These are phyloP conservation scores for Blastosporella zonata DNA, from an alignment of 1,284 basidiomycete species.

Conservation along the genomic window DNA sequence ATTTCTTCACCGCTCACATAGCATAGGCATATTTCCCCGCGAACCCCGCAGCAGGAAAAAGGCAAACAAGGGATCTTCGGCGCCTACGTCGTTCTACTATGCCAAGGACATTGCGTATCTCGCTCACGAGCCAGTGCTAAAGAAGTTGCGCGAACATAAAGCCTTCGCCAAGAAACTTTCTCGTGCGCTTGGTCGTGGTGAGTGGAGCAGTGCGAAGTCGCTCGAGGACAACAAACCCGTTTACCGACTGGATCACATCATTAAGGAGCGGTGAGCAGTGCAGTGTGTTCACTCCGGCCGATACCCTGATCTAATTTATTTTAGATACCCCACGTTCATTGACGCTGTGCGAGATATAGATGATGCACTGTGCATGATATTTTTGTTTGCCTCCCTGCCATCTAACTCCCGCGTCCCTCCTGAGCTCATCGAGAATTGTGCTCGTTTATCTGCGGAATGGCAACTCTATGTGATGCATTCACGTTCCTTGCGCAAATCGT, in stretches of 20 bases:
- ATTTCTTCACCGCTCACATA: conserved; percentile 11
- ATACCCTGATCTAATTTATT: conserved; percentile 13
- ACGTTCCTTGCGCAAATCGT: conserved; percentile 83
- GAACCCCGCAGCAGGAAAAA: conserved; percentile 92
- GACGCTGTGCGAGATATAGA: conserved; percentile 96
- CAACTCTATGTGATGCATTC: conserved; percentile 95
- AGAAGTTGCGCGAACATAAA: conserved; percentile 96
- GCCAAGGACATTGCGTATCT: conserved; percentile 98
- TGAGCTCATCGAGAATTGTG: conserved; percentile 88
- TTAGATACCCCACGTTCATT: conserved; percentile 94
- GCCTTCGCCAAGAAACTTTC: conserved; percentile 98
- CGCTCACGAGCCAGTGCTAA: conserved; percentile 95
- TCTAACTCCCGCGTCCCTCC: conserved; percentile 80
- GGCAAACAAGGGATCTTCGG: conserved; percentile 97
- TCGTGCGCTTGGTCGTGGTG: conserved; percentile 87
- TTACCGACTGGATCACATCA: conserved; percentile 91
- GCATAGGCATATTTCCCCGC: conserved; percentile 91
- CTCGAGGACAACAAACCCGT: conserved; percentile 91
- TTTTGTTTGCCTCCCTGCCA: conserved; percentile 89
- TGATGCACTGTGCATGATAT: conserved; percentile 94
- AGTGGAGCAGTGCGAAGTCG: conserved; percentile 95
- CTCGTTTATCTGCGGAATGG: conserved; percentile 89
- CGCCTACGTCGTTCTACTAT: conserved; percentile 98
- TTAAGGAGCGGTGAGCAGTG: conserved; percentile 86
- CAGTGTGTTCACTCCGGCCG: not conserved